These are phyloP conservation scores for Penicillium bovifimosum DNA, from an alignment of 495 filamentous ascomycete species.

Conservation along the genomic window DNA sequence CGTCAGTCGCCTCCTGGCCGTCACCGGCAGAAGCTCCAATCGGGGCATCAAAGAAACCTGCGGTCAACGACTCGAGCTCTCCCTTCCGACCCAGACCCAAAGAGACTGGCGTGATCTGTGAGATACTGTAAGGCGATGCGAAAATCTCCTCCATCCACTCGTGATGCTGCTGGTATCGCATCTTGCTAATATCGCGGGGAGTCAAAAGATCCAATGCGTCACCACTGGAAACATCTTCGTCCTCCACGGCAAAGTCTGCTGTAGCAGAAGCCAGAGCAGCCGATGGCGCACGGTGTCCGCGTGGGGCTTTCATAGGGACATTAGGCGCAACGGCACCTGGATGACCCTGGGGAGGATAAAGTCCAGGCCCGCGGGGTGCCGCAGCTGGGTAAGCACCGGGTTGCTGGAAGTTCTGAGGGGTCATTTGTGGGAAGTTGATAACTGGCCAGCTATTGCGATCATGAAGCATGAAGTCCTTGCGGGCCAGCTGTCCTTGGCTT, in stretches of 20 bases:
- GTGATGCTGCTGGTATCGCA: slow-evolving; percentile 87
- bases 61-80: slow-evolving; percentile 73
- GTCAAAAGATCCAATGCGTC: slow-evolving; percentile 85
- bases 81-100: slow-evolving; percentile 83
- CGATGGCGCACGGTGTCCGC: slow-evolving; percentile 35
- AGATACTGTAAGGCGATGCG: slow-evolving; percentile 74
- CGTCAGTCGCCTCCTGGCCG: slow-evolving; percentile 34
- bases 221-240: slow-evolving; percentile 79
- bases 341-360: slow-evolving; percentile 32
- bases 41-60: slow-evolving; percentile 68
- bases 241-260: slow-evolving; percentile 61
- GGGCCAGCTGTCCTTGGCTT: slow-evolving; percentile 69
- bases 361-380: slow-evolving; percentile 32
- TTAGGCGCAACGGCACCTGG: slow-evolving; percentile 26
- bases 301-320: slow-evolving; percentile 31
- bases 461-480: slow-evolving; percentile 90
- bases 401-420: slow-evolving; percentile 35
- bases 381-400: slow-evolving; percentile 28
- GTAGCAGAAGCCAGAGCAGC: slow-evolving; percentile 31
- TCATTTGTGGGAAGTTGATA: slow-evolving; percentile 61
- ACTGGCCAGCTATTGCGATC: slow-evolving; percentile 86
- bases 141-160: slow-evolving; percentile 99
- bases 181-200: slow-evolving; percentile 78
- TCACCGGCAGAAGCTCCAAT: slow-evolving; percentile 29
- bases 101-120: slow-evolving; percentile 80